These are phyloP conservation scores for Cutaneotrichosporon sp. DNA, from an alignment of 1,284 basidiomycete species.

Conservation along the genomic window DNA sequence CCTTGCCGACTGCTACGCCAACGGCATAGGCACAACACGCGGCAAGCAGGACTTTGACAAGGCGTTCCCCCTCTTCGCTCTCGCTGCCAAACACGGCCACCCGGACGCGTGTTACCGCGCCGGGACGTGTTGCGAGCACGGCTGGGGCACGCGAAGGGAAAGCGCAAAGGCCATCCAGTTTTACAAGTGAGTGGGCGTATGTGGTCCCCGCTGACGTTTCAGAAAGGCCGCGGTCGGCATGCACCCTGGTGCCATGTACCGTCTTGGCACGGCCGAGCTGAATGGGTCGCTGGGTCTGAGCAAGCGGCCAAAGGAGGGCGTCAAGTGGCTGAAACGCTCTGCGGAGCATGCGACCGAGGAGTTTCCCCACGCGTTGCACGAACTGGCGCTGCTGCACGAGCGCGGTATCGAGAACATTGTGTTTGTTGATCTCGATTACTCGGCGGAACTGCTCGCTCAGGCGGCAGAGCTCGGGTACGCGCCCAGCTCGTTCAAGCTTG, in stretches of 20 bases:
- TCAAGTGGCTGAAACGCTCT: constrained; percentile 96
- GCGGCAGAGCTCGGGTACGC: constrained; percentile 94
- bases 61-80: constrained; percentile 91
- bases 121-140: constrained; percentile 97
- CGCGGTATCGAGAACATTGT: constrained; percentile 93
- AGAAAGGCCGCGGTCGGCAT: constrained; percentile 84
- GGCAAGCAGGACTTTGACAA: constrained; percentile 92
- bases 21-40: constrained; percentile 86
- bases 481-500: constrained; percentile 88
- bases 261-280: constrained; percentile 89
- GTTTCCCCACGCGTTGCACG: constrained; percentile 94
- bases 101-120: constrained; percentile 93
- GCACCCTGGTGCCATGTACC: constrained; percentile 94
- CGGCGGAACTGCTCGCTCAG: constrained; percentile 87
- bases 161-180: constrained; percentile 86
- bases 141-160: constrained; percentile 94
- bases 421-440: constrained; percentile 93
- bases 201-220: neutral
- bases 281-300: constrained; percentile 88
- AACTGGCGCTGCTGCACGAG: constrained; percentile 89
- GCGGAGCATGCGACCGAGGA: constrained; percentile 91
- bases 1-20: constrained; percentile 94
- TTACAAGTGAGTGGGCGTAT: constrained; percentile 55
- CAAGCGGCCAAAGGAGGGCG: constrained; percentile 87
- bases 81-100: constrained; percentile 97